Evolutionary conservation across 1,284 basidiomycete species (phyloP), one percentile per base, ranked within the genome.

Genomic region (Ustilago nuda): DNA sequence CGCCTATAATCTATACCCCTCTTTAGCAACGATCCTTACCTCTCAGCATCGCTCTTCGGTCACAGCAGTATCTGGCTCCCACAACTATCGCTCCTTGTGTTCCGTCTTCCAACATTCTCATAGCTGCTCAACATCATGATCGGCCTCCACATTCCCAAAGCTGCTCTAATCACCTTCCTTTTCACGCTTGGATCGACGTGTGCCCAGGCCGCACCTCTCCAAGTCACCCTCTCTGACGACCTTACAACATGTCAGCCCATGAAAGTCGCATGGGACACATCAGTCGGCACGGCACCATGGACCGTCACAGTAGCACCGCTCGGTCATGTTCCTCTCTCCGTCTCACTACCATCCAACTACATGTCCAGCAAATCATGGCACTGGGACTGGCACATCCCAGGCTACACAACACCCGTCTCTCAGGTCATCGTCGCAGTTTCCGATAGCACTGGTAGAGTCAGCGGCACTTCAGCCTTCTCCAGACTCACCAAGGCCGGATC

Each of bases 241-340:
- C 73, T 68, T 2, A 65, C 68, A 15, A 68, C 75, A 64, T 70
- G 72, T 36, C 54, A 62, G 27, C 58, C 66, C 5, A 64, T 74
- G 45, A 66, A 19, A 17, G 41, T 78, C 46, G 51, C 64, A 19
- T 78, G 67, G 67, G 76, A 78, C 33, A 61, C 69, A 11, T 71
- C 76, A 1, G 32, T 55, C 8, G 76, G 76, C 19, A 70, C 61
- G 13, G 76, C 67, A 45, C 76, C 76, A 4, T 78, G 72, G 72
- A 75, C 72, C 8, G 54, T 78, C 56, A 78, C 72, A 3, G 61
- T 78, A 2, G 76, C 76, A 1, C 76, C 76, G 3, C 68, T 78
- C 23, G 66, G 69, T 3, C 76, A 78, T 32, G 61, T 68, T 0
- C 76, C 76, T 3, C 48, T 64, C 37, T 53, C 76, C 4, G 67